A percentile compares a stretch with the other conserved stretches of the same genome.
These are phyloP conservation scores for Agapanthus africanus DNA, from an alignment of 106 monocot genomes.

Conservation along the genomic window DNA sequence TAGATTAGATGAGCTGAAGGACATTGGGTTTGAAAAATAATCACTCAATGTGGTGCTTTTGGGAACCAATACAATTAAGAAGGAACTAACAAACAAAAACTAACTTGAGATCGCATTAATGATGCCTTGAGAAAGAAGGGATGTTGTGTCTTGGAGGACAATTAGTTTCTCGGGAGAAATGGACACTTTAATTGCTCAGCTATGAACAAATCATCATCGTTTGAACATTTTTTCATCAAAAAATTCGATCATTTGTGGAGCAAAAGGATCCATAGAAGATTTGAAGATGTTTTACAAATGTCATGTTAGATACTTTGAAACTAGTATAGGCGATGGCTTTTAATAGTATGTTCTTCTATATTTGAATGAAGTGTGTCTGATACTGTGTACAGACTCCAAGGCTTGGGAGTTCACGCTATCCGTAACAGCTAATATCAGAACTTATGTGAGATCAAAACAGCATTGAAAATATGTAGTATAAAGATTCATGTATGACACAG, in stretches of 20 bases:
- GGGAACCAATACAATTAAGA: slow-evolving; percentile 2
- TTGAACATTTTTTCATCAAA: too few relatives aligned
- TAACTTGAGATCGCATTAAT: not conserved
- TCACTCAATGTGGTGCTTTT: slow-evolving; percentile 1
- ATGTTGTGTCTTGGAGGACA: not conserved
- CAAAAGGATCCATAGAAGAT: too few relatives aligned
- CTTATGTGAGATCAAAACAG: not conserved
- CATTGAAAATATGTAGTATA: not conserved
- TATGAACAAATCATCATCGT: too few relatives aligned
- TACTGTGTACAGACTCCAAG: too few relatives aligned
- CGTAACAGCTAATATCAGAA: not conserved
- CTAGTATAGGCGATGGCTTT: not conserved
- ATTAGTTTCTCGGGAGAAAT: not conserved
- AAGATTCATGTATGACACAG: not conserved
- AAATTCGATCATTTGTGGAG: too few relatives aligned
- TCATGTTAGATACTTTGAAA: not conserved
- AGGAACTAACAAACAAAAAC: slow-evolving; percentile 9
- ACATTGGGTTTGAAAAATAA: slow-evolving; percentile 4
- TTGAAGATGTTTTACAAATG: too few relatives aligned
- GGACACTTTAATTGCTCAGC: not conserved
- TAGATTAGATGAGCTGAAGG: not conserved
- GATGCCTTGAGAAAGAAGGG: slow-evolving; percentile 12
- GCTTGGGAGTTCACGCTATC: not conserved
- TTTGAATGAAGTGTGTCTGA: too few relatives aligned
- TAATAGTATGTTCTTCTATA: not conserved